Evolutionary conservation across 441 rosid species (phyloP), one percentile per base, ranked within the genome.

Genomic region (Adansonia rubrostipa): DNA sequence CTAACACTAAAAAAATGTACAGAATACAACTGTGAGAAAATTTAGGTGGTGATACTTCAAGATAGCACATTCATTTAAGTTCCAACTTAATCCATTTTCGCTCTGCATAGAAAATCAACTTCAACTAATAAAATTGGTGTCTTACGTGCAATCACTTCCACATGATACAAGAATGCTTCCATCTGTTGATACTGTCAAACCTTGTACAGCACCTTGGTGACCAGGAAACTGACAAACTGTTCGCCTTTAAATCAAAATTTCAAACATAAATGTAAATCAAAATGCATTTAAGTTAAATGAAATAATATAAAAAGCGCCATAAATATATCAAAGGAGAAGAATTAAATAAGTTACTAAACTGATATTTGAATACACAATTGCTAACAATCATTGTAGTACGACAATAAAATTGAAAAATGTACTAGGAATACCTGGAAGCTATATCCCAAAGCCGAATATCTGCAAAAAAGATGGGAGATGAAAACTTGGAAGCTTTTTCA

Each of bases 401-500:
- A 14, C 50, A 6, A 13, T 0, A 42, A 56, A 60, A 19, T 13
- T 53, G 22, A 68, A 15, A 65, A 40, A 36, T 4, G 47, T 17
- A 14, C 24, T 33, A 65, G 33, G 11, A 62, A 80, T 85, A 94
- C 99, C 96, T 90, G 74, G 94, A 83, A 81, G 97, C 97, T 5
- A 96, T 81, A 82, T 94, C 99, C 98, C 99, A 96, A 58, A 96
- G 93, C 42, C 97, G 97, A 80, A 94, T 92, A 90, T 96, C 99
- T 96, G 91, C 82, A 86, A 75, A 60, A 71, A 5, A 48, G 11
- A 77, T 19, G 71, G 63, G 22, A 57, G 78, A 74, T 54, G 24
- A 13, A 0, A 80, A 62, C 14, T 66, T 45, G 73, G 54, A 75
- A 74, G 51, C 54, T 28, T 72, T 40, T 40, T 15, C 36, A 70